These are phyloP conservation scores for Suillus occidentalis DNA, from an alignment of 768 basidiomycete species.

Conservation along the genomic window DNA sequence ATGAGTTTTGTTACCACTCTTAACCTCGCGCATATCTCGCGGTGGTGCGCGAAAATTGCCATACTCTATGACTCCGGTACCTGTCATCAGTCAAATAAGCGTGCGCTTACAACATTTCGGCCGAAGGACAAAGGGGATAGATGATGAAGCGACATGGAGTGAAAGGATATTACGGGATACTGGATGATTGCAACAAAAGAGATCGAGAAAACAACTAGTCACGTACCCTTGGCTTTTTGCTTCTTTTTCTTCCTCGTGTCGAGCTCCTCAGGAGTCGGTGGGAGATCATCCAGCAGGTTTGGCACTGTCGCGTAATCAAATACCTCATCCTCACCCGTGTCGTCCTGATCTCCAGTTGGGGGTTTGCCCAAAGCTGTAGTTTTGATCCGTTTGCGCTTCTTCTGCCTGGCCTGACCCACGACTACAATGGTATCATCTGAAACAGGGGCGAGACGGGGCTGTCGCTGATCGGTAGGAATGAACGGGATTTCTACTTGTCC, in stretches of 20 bases:
- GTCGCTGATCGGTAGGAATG: conserved; percentile 65
- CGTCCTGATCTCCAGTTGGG: conserved; percentile 15
- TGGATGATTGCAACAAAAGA: neutral
- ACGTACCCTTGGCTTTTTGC: conserved; percentile 44
- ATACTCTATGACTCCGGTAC: conserved; percentile 37
- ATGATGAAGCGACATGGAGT: neutral
- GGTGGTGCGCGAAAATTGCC: conserved; percentile 68
- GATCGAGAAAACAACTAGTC: conserved; percentile 3
- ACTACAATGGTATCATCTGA: conserved; percentile 69
- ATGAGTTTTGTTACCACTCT: conserved; percentile 67
- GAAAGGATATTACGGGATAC: neutral
- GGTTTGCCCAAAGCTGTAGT: conserved; percentile 15
- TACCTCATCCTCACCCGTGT: conserved; percentile 36
- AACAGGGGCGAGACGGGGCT: conserved; percentile 22
- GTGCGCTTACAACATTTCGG: conserved; percentile 6
- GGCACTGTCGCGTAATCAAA: conserved; percentile 73
- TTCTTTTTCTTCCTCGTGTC: conserved; percentile 49
- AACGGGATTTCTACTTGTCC: conserved; percentile 72
- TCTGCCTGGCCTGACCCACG: conserved; percentile 63
- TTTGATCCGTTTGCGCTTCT: conserved; percentile 63
- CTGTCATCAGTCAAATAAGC: conserved; percentile 27
- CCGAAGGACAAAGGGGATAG: conserved; percentile 9
- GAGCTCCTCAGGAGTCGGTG: conserved; percentile 30
- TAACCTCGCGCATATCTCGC: conserved; percentile 62
- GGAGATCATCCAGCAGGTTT: conserved; percentile 69